Evolutionary conservation across 2,329 filamentous ascomycete genomes (phyloP).

Genomic region (Phyllosticta paracitricarpa): DNA sequence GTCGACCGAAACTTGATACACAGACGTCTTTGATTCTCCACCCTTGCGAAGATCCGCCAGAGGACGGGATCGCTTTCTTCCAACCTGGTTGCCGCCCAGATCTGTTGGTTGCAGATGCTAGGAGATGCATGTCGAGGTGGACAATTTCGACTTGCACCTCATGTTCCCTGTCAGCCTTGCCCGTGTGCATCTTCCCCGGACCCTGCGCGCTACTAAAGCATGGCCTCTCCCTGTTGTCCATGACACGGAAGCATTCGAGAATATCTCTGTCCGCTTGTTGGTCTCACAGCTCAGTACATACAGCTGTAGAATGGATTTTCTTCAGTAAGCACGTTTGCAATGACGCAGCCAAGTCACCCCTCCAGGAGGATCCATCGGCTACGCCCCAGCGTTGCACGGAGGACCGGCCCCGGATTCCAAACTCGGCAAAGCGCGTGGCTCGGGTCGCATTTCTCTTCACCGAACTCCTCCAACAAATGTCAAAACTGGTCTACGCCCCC

Average conservation of each 20-base stretch:
- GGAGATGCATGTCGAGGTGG: background rate
- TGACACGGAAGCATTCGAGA: background rate
- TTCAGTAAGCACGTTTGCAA: background rate
- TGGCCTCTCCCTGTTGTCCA: background rate
- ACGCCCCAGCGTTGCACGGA: constrained; percentile 8
- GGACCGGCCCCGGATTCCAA: constrained; percentile 7
- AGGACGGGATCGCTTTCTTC: background rate
- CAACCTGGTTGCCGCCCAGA: background rate
- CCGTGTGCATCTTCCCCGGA: background rate
- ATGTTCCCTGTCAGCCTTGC: background rate
- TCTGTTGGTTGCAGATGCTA: background rate
- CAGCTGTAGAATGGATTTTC: background rate
- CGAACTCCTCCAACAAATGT: background rate
- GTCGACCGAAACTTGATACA: background rate
- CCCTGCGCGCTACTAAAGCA: background rate
- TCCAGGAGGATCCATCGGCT: constrained; percentile 3
- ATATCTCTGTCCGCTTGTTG: background rate
- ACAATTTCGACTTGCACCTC: background rate
- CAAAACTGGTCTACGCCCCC: background rate
- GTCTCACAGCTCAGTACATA: background rate
- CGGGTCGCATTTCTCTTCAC: background rate
- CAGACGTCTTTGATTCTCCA: background rate
- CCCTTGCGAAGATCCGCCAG: background rate
- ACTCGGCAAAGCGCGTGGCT: constrained; percentile 2
- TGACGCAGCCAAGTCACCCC: constrained; percentile 5